Evolutionary conservation across 1,284 basidiomycete genomes (phyloP), one percentile per base, ranked within the genome.

Genomic region (Ganoderma lingzhi): DNA sequence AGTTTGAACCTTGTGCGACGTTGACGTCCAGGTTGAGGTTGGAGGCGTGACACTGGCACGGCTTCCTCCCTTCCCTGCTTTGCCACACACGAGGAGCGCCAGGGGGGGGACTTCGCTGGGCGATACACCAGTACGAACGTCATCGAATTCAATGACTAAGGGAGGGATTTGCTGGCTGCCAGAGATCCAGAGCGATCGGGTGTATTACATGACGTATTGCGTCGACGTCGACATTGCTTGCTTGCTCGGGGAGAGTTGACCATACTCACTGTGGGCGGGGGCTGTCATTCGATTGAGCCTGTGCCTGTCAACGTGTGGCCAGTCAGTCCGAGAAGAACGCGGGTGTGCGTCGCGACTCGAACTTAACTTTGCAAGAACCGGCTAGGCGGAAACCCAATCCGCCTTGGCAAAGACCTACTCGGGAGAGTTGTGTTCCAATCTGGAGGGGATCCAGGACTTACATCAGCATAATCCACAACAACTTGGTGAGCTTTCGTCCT

Each of bases 1-100:
- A 51, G 48, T 51, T 51, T 51, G 48, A 51, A 51, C 48, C 23
- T 51, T 51, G 48, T 28, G 48, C 48, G 48, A 51, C 48, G 8
- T 23, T 28, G 23, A 3, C 23, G 23, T 23, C 23, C 23, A 23
- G 23, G 23, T 23, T 23, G 23, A 23, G 23, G 23, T 23, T 5
- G 3, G 6, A 28, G 48, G 48, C 48, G 48, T 51, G 23, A 28
- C 48, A 28, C 23, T 4, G 23, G 23, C 23, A 1, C 23, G 23
- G 23, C 23, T 23, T 23, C 23, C 23, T 23, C 23, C 23, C 48
- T 28, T 51, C 48, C 48, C 48, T 51, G 48, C 48, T 12, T 51
- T 44, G 42, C 42, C 15, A 44, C 42, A 12, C 15, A 44, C 42
- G 42, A 44, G 9, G 45, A n/a, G 9, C 45, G 45, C 48, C 48